Percentiles rank a stretch among this genome's conserved stretches.
These are phyloP conservation scores for Zygnema circumcarinatum DNA, from an alignment of 139 green algal species.

Conservation along the genomic window DNA sequence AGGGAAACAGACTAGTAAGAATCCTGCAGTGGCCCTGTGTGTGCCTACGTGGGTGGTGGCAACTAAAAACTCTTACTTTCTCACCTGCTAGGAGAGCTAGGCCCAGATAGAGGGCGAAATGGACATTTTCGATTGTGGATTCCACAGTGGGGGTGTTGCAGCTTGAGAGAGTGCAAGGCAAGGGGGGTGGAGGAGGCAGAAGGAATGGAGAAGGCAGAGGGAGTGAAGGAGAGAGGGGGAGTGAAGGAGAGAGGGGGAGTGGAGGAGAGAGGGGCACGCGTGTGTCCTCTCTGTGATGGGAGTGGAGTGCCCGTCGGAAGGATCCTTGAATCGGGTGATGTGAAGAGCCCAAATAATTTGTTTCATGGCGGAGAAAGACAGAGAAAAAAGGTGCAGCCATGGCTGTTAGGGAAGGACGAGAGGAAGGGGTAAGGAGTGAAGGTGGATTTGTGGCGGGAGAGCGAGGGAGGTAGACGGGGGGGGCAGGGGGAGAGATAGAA, in stretches of 20 bases:
- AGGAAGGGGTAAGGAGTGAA: neutral
- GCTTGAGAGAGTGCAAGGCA: neutral
- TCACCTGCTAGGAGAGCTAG: too few relatives aligned
- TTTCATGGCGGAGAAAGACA: neutral
- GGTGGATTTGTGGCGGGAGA: neutral
- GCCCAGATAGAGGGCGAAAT: too few relatives aligned
- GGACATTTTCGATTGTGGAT: too few relatives aligned
- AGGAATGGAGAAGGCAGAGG: neutral
- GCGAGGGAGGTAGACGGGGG: neutral
- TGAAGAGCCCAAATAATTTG: neutral
- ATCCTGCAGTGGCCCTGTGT: too few relatives aligned
- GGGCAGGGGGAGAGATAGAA: neutral
- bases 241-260: neutral
- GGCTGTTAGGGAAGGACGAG: neutral
- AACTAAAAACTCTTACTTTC: too few relatives aligned
- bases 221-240: neutral
- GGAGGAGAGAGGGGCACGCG: neutral
- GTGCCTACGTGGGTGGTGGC: too few relatives aligned
- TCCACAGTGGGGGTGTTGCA: too few relatives aligned
- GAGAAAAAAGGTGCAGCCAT: neutral
- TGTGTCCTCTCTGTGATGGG: neutral
- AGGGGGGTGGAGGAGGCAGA: neutral
- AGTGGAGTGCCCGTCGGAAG: neutral
- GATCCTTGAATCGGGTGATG: neutral
- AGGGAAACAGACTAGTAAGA: too few relatives aligned